phyloP scores from a whole-genome alignment of 2,329 filamentous ascomycete species.

The Aspergillus versicolor region DNA sequence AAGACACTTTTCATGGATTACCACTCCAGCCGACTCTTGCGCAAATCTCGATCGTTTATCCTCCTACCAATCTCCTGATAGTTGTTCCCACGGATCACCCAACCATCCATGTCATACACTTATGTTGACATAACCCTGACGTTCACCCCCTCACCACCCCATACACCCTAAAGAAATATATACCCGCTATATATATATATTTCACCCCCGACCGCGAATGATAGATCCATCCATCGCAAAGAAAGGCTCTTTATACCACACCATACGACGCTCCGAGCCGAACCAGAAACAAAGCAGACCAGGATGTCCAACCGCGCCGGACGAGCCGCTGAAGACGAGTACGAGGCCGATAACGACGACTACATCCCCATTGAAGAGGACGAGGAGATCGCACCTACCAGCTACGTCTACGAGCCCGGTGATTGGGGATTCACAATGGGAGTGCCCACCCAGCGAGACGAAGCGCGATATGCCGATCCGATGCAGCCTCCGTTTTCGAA shows the following conservation, averaged over 20 bases:
- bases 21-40: not conserved
- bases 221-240: not conserved
- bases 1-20: not conserved
- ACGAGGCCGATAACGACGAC: conserved; percentile 29
- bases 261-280: not conserved
- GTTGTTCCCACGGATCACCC: not conserved
- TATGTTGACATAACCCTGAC: not conserved
- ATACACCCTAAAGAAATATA: not conserved
- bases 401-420: conserved; percentile 25
- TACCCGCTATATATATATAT: not conserved
- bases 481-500: conserved; percentile 29
- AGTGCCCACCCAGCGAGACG: conserved; percentile 26
- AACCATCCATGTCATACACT: not conserved
- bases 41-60: not conserved
- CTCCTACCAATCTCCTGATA: not conserved
- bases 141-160: not conserved
- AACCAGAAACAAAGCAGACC: conserved; percentile 1
- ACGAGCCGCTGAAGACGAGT: conserved; percentile 29
- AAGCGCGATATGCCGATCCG: conserved; percentile 25
- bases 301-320: conserved; percentile 25
- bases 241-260: not conserved
- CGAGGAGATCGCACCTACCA: conserved; percentile 19
- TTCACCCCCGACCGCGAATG: not conserved
- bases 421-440: conserved; percentile 9
- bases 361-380: conserved; percentile 19